A percentile compares a stretch with the other conserved stretches of the same genome.
phyloP scores from a whole-genome alignment of 2,329 filamentous ascomycete species.

The Pseudocercospora crystallina region DNA sequence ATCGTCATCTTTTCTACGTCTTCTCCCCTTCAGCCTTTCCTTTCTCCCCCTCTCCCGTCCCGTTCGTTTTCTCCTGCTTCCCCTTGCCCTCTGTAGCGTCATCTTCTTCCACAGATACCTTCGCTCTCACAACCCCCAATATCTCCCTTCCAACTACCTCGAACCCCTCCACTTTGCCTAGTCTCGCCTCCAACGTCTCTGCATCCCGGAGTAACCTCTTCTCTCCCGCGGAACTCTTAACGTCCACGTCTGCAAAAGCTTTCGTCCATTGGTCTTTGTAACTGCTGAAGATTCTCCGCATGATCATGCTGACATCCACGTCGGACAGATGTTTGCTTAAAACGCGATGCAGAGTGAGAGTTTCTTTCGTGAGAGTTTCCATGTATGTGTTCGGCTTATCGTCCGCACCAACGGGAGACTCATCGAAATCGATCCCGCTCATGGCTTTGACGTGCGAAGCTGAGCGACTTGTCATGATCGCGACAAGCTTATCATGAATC shows the following conservation, averaged over 20 bases:
- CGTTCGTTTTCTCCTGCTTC: slow-evolving; percentile 4
- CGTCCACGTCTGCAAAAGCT: slow-evolving; percentile 64
- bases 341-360: slow-evolving; percentile 78
- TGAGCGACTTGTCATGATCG: slow-evolving; percentile 83
- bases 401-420: slow-evolving; percentile 30
- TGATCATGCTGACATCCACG: slow-evolving; percentile 74
- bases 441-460: slow-evolving; percentile 72
- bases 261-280: slow-evolving; percentile 78
- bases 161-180: slow-evolving; percentile 77
- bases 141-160: slow-evolving; percentile 57
- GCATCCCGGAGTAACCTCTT: slow-evolving; percentile 79
- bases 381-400: slow-evolving; percentile 65
- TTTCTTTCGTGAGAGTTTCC: slow-evolving; percentile 85
- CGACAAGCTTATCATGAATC: slow-evolving; percentile 89
- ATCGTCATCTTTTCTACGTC: not conserved
- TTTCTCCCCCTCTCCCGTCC: not conserved
- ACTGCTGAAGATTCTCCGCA: slow-evolving; percentile 77
- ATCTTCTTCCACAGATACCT: slow-evolving; percentile 37
- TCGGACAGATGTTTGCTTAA: slow-evolving; percentile 79
- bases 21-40: not conserved
- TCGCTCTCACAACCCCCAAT: slow-evolving; percentile 48
- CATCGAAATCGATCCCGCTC: slow-evolving; percentile 74
- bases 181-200: slow-evolving; percentile 67
- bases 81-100: slow-evolving; percentile 7
- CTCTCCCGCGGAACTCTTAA: slow-evolving; percentile 67